Base-by-base conservation (phyloP, 2,329 filamentous ascomycete species). In the Trichoderma arundinaceum region DNA sequence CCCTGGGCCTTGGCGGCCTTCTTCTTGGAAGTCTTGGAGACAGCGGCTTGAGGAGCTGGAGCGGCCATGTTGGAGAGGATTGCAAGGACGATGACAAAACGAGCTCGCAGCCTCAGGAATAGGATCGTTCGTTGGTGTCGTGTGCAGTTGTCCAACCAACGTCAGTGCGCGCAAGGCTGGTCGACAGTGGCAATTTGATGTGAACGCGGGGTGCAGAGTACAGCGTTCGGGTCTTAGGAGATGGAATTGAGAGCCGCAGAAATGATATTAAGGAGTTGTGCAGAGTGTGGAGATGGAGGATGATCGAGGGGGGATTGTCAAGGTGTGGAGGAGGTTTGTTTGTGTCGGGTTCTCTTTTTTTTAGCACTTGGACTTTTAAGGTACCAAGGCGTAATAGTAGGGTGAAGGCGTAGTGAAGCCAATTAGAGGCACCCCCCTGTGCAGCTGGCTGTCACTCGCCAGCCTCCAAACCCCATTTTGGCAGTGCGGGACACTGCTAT, bases 1-100 rank as follows among this genome's bases (percentile, higher is more conserved):
- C 79, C 79, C 64, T 78, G 74, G 65, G 76, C 77, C 80, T 84
- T 87, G 69, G 83, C 75, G 61, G 77, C 80, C 82, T 87, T 88
- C 84, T 91, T 91, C 84, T 89, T 90, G 69, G 86, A 83, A 68
- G 85, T 83, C 81, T 91, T 90, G 72, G 88, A 83, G 44, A 15
- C 46, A 71, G 90, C 86, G 72, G 83, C 77, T 73, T 84, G 83
- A 70, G 83, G 80, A 71, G 85, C 82, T 70, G 89, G 68, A 84
- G 87, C 82, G 77, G 92, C 84, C 90, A 93, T 80, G 59, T 35
- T 43, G 48, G 44, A 15, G 12, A 28, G 32, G 8, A 28, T 32
- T 33, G 54, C 41, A 57, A 63, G 61, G 58, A 62, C 46, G 68
- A 60, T 67, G 61, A 44, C 64, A 67, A 43, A 28, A 33, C 32